These are phyloP conservation scores for Aaosphaeria pasadenensis DNA, from an alignment of 2,329 filamentous ascomycete genomes.

Conservation along the genomic window DNA sequence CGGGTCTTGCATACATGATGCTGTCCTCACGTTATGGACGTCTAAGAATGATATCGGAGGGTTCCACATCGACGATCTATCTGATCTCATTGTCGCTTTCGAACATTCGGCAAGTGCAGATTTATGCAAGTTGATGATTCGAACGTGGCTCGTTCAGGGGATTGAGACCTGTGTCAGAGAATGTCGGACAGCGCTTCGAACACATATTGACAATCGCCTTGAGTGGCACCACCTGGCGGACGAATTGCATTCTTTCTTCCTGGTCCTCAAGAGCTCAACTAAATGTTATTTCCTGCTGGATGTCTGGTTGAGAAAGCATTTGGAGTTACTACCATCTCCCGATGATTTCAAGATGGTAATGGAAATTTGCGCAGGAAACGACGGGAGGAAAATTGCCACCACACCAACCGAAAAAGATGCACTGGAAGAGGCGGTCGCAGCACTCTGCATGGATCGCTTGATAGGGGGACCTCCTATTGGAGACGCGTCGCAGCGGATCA, in stretches of 20 bases:
- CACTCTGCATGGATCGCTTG: slow-evolving; percentile 14
- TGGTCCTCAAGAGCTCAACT: slow-evolving; percentile 11
- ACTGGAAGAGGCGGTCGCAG: slow-evolving; percentile 13
- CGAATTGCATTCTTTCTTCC: slow-evolving; percentile 20
- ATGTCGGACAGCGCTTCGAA: slow-evolving; percentile 14
- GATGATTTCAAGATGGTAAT: slow-evolving; percentile 9
- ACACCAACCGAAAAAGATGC: neutral
- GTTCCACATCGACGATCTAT: slow-evolving; percentile 12
- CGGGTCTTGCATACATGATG: slow-evolving; percentile 6
- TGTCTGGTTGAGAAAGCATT: neutral
- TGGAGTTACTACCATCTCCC: slow-evolving; percentile 11
- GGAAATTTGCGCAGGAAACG: slow-evolving; percentile 13
- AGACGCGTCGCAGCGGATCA: slow-evolving; percentile 6
- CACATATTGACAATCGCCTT: slow-evolving; percentile 11
- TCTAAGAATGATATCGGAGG: slow-evolving; percentile 13
- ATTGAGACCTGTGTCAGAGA: slow-evolving; percentile 22
- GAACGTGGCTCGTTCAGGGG: slow-evolving; percentile 15
- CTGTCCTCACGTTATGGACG: slow-evolving; percentile 9
- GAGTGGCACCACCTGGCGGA: slow-evolving; percentile 16
- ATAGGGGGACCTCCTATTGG: slow-evolving; percentile 7
- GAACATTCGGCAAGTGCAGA: slow-evolving; percentile 8
- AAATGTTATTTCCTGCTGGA: slow-evolving; percentile 7
- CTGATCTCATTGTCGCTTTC: slow-evolving; percentile 14
- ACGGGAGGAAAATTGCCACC: neutral
- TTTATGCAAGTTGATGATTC: slow-evolving; percentile 14